phyloP scores from a whole-genome alignment of 176 grass and related monocot species.

The Cenchrus purpureus region DNA sequence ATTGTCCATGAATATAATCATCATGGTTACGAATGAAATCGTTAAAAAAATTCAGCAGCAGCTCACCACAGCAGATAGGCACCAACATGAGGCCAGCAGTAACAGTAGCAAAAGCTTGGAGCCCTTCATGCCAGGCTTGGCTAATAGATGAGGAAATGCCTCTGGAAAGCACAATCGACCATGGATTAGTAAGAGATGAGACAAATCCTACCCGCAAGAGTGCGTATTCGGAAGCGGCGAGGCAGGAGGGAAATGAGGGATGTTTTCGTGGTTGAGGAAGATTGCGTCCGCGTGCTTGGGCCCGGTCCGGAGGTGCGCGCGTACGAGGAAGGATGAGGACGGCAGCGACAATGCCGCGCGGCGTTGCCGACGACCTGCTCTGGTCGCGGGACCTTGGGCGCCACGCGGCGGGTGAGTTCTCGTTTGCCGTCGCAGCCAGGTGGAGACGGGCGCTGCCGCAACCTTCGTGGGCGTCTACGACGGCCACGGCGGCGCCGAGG shows the following conservation, averaged over 20 bases:
- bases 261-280: slow-evolving; percentile 67
- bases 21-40: not conserved
- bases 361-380: slow-evolving; percentile 59
- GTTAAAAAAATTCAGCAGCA: too few relatives aligned
- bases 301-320: slow-evolving; percentile 63
- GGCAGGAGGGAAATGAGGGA: slow-evolving; percentile 60
- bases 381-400: slow-evolving; percentile 79
- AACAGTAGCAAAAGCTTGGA: slow-evolving; percentile 33
- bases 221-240: too few relatives aligned
- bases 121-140: slow-evolving; percentile 50
- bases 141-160: not conserved
- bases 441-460: slow-evolving; percentile 60
- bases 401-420: slow-evolving; percentile 72
- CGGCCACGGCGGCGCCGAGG: slow-evolving; percentile 80
- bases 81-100: slow-evolving; percentile 37
- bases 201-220: too few relatives aligned
- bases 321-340: slow-evolving; percentile 80
- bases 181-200: not conserved
- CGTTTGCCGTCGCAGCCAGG: slow-evolving; percentile 78
- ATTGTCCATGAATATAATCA: not conserved
- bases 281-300: slow-evolving; percentile 69
- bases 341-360: slow-evolving; percentile 28
- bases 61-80: slow-evolving; percentile 54
- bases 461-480: slow-evolving; percentile 86
- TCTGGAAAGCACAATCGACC: not conserved